Base-by-base conservation (phyloP, 2,329 filamentous ascomycete genomes). In the Rutstroemia sp. region DNA sequence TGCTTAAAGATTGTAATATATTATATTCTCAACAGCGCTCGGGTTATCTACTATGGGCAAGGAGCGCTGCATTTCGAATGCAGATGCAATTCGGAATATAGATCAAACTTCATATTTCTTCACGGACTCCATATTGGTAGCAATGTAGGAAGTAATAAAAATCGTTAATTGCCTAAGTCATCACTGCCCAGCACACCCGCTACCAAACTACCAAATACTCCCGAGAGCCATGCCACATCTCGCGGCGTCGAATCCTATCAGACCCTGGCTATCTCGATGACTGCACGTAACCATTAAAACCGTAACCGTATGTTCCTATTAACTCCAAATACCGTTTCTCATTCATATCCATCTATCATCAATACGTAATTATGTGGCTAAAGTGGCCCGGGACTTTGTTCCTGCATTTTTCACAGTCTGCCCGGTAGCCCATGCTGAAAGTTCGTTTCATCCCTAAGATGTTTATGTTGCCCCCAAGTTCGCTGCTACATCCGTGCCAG, bases 361-460 rank as follows among this genome's bases (percentile, higher is more conserved):
- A 65, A 56, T 65, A 65, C n/a, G 64, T 78, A 61, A 89, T 83
- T 58, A 91, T 89, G 71, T 92, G 88, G 66, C 87, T 90, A 68
- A 89, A 91, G 68, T 92, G 88, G 1, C 88, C 88, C 0, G 88
- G 87, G 7, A 89, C 85, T 68, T 84, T 87, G 68, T 81, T 77
- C 46, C 79, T 79, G 71, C 88, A 92, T 71, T 90, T 90, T 59
- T 90, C 87, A 68, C 88, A 92, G 70, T 89, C 87, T 12, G 84
- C 79, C 60, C 87, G 77, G 72, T 86, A 91, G 51, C 88, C 88
- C 81, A 91, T 89, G 65, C 86, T 88, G 69, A 91, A 86, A 59
- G 79, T 83, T 68, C 81, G 82, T 72, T 86, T 87, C 78, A 82
- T 83, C 61, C 81, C 80, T 10, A 51, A 45, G 10, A 56, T 55